Conservation (phyloP, 2,329 filamentous ascomycete genomes). For the Aspergillus sojae region DNA sequence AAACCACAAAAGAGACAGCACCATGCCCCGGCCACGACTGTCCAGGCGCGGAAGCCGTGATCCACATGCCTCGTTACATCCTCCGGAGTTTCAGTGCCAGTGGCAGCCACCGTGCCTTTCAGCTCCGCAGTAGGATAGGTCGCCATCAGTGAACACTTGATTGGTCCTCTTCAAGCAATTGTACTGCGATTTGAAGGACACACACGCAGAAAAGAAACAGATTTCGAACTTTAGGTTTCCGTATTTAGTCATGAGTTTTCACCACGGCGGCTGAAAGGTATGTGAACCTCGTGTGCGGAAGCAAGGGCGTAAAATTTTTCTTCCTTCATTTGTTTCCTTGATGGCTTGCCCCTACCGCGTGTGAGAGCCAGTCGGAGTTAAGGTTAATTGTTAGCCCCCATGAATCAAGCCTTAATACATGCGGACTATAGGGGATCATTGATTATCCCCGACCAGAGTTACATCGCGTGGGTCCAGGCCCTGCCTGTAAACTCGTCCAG, state of each 20-base stretch:
- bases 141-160: neutral
- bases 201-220: neutral
- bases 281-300: neutral
- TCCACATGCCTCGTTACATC: conserved; percentile 6
- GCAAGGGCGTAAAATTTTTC: neutral
- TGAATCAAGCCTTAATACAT: neutral
- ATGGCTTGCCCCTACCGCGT: too few relatives aligned
- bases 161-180: neutral
- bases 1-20: conserved; percentile 49
- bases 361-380: neutral
- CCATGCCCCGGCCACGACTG: conserved; percentile 54
- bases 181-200: neutral
- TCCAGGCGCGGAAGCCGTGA: conserved; percentile 50
- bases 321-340: too few relatives aligned
- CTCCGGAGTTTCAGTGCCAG: neutral
- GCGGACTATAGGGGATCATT: neutral
- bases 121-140: neutral
- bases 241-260: neutral
- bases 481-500: too few relatives aligned
- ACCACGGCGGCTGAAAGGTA: neutral
- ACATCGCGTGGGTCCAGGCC: neutral
- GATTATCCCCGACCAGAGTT: neutral
- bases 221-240: neutral
- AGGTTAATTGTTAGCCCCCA: neutral
- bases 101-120: neutral